A percentile compares a stretch with the other conserved stretches of the same genome.
Conservation (phyloP, 768 basidiomycete species). For the Amanita pseudoporphyria region DNA sequence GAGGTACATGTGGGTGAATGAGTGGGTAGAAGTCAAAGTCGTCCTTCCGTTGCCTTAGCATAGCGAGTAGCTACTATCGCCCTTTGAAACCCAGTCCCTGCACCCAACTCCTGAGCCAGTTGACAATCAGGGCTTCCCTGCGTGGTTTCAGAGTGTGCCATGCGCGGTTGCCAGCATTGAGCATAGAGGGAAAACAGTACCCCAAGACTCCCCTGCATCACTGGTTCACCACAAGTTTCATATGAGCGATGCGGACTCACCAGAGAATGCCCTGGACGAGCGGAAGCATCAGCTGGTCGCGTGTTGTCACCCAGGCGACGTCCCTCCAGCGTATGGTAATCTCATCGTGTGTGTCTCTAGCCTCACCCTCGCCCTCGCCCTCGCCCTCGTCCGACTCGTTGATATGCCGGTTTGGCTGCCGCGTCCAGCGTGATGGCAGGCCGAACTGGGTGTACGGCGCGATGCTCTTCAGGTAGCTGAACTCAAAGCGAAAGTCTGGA, state of each 20-base stretch:
- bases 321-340: conserved; percentile 45
- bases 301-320: conserved; percentile 51
- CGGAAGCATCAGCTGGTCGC: conserved; percentile 63
- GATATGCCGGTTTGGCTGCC: background rate
- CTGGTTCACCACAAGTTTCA: background rate
- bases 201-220: conserved; percentile 33
- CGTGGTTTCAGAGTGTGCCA: conserved; percentile 15
- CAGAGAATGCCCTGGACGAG: conserved; percentile 59
- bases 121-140: conserved; percentile 30
- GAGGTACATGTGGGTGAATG: conserved; percentile 90
- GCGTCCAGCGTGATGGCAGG: conserved; percentile 4
- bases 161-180: conserved; percentile 23
- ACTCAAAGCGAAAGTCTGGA: conserved; percentile 72
- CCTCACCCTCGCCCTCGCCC: conserved; percentile 11
- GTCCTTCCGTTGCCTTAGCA: background rate
- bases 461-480: conserved; percentile 57
- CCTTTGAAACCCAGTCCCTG: conserved; percentile 16
- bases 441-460: conserved; percentile 32
- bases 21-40: conserved; percentile 54
- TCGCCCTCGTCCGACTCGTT: conserved; percentile 13
- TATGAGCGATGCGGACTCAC: conserved; percentile 26
- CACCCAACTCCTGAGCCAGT: conserved; percentile 31
- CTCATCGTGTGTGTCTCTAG: conserved; percentile 18
- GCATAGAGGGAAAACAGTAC: conserved; percentile 33
- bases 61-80: background rate